These are phyloP conservation scores for Trametes sp. DNA, from an alignment of 1,284 basidiomycete species.

Conservation along the genomic window DNA sequence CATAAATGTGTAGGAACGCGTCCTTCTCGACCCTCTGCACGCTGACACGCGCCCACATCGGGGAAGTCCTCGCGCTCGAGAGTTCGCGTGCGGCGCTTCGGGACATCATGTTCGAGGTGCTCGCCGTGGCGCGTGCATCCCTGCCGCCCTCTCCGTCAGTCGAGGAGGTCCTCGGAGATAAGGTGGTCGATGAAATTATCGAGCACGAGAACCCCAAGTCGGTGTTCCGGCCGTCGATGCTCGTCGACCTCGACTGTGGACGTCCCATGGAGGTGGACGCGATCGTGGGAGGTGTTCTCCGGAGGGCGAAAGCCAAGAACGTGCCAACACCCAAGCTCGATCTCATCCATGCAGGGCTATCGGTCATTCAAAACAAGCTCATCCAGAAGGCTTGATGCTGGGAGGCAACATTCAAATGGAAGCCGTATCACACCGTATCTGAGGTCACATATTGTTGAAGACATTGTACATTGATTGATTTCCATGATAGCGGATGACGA, in stretches of 20 bases:
- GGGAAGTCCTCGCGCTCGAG: slow-evolving; percentile 39
- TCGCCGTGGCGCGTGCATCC: slow-evolving; percentile 43
- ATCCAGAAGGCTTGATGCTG: slow-evolving; percentile 21
- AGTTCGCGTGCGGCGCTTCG: slow-evolving; percentile 29
- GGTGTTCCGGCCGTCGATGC: slow-evolving; percentile 53
- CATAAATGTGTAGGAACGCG: slow-evolving; percentile 41
- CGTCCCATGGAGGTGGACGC: slow-evolving; percentile 72
- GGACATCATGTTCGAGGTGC: slow-evolving; percentile 42
- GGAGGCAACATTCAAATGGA: neutral
- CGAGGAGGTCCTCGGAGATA: slow-evolving; percentile 36
- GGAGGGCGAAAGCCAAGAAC: slow-evolving; percentile 53
- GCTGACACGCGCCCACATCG: slow-evolving; percentile 48
- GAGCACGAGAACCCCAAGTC: slow-evolving; percentile 38
- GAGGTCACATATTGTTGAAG: neutral
- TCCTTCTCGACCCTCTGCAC: slow-evolving; percentile 49
- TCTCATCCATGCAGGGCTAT: slow-evolving; percentile 36
- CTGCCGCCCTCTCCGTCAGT: slow-evolving; percentile 37
- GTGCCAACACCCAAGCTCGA: slow-evolving; percentile 43
- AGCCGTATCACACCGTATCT: neutral
- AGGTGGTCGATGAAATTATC: slow-evolving; percentile 40
- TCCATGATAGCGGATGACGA: neutral
- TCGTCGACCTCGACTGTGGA: slow-evolving; percentile 61
- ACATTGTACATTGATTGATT: slow-evolving; percentile 11
- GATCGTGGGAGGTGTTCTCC: slow-evolving; percentile 67
- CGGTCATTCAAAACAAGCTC: slow-evolving; percentile 35